A percentile compares a stretch with the other conserved stretches of the same genome.
phyloP scores from a whole-genome alignment of 176 grass and related monocot genomes.

The Melocanna baccifera region DNA sequence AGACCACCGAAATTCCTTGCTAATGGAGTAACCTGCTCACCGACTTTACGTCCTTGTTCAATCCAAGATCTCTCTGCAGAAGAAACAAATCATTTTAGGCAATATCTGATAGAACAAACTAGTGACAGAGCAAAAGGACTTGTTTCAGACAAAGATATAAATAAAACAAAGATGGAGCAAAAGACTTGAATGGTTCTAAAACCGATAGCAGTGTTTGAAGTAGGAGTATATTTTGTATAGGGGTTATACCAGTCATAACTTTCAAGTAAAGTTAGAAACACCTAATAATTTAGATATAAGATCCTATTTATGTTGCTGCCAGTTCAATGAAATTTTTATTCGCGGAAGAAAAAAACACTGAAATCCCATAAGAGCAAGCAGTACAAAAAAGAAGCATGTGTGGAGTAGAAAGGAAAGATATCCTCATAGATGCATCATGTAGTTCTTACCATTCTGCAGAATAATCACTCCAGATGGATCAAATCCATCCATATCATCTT shows the following conservation, averaged over 20 bases:
- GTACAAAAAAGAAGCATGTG: neutral
- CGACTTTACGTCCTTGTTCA: conserved; percentile 62
- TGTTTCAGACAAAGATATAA: neutral
- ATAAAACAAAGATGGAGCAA: neutral
- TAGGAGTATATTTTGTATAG: neutral
- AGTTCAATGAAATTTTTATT: neutral
- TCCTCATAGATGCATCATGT: neutral
- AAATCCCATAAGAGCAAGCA: neutral
- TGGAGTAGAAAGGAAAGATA: neutral
- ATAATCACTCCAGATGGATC: conserved; percentile 95
- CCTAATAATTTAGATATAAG: neutral
- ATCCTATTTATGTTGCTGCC: neutral
- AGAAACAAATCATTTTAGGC: conserved; percentile 13
- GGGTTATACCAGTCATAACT: neutral
- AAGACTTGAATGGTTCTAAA: neutral
- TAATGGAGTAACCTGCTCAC: conserved; percentile 72
- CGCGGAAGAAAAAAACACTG: neutral
- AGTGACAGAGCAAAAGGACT: neutral
- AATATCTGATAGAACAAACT: neutral
- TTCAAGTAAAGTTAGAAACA: neutral
- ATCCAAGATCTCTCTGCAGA: conserved; percentile 74
- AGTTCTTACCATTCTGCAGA: conserved; percentile 81
- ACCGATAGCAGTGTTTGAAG: neutral
- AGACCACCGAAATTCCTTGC: conserved; percentile 66
- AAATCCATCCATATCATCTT: conserved; percentile 83